Base-by-base conservation (phyloP, 306 rosid genomes). In the Inga laurina region DNA sequence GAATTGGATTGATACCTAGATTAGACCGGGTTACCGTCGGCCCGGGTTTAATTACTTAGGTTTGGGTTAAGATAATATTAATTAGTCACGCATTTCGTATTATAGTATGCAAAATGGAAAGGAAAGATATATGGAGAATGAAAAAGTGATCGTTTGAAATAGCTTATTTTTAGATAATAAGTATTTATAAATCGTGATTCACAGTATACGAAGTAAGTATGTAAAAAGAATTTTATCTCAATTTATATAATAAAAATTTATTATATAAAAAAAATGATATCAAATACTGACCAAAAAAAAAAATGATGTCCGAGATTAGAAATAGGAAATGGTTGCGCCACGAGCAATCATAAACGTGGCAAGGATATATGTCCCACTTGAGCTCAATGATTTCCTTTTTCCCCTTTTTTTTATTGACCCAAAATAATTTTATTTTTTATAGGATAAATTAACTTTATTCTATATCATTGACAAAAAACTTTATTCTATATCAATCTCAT, bases 311-410 rank as follows among this genome's bases (percentile, higher is more conserved):
- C 6, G 10, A n/a, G 15, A 11, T 61, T 62, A 9, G 0, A 61
- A 27, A 64, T 64, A 21, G 39, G 39, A 14, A 65, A 32, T 65
- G 43, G 44, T 1, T 32, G 41, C 7, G 4, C 43, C 71, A 65
- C 3, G 44, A 14, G 71, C 11, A 32, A 65, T 65, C 71, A 65
- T 65, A 30, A 15, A 13, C 10, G 64, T 64, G 72, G 74, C 32
- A 73, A 74, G 37, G 44, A 34, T 78, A 83, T 21, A 39, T 78
- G 88, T 22, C 83, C 75, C 86, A 78, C 75, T 16, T 44, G 66
- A 72, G 3, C 69, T 82, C 84, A 83, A 75, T 79, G 46, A 82
- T 79, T 74, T 83, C 81, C 43, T 49, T 19, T 65, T 5, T 3
- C 2, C 21, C 14, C 11, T 19, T 7, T 14, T 21, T 56, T 7